Evolutionary conservation across 176 grass and related monocot species (phyloP).

Genomic region (Oryza coarctata): DNA sequence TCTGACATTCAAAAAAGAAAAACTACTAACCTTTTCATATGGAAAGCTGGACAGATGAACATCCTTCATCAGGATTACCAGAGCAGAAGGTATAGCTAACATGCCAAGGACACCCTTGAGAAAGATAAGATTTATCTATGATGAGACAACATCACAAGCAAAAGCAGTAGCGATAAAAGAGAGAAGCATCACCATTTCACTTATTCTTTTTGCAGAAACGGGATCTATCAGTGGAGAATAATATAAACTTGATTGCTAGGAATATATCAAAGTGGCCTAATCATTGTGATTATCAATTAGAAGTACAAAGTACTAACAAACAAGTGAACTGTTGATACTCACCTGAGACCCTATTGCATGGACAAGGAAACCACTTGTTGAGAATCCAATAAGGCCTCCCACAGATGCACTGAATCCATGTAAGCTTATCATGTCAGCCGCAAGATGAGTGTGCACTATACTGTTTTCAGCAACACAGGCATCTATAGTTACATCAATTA

Average conservation of each 20-base stretch:
- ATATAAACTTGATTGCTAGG: neutral
- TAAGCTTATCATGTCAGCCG: constrained; percentile 84
- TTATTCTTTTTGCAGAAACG: constrained; percentile 10
- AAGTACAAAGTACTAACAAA: neutral
- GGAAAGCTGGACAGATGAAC: constrained; percentile 46
- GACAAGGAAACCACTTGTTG: constrained; percentile 79
- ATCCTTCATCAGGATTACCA: constrained; percentile 78
- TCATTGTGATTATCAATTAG: neutral
- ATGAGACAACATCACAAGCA: constrained; percentile 29
- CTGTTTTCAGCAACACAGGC: constrained; percentile 83
- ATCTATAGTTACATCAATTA: constrained; percentile 87
- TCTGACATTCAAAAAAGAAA: neutral
- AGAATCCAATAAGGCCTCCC: constrained; percentile 85
- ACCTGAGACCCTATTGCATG: constrained; percentile 83
- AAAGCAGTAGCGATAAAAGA: constrained; percentile 6
- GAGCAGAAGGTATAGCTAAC: constrained; percentile 58
- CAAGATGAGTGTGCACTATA: constrained; percentile 56
- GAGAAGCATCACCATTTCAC: constrained; percentile 1
- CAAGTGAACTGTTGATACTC: constrained; percentile 34
- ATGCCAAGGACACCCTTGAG: constrained; percentile 79
- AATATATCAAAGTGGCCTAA: neutral
- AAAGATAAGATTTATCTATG: constrained; percentile 35
- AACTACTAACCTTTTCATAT: constrained; percentile 56
- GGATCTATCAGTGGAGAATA: neutral
- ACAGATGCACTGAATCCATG: constrained; percentile 72